phyloP scores from a whole-genome alignment of 331 rosid genomes.

The Rosa hybrid region DNA sequence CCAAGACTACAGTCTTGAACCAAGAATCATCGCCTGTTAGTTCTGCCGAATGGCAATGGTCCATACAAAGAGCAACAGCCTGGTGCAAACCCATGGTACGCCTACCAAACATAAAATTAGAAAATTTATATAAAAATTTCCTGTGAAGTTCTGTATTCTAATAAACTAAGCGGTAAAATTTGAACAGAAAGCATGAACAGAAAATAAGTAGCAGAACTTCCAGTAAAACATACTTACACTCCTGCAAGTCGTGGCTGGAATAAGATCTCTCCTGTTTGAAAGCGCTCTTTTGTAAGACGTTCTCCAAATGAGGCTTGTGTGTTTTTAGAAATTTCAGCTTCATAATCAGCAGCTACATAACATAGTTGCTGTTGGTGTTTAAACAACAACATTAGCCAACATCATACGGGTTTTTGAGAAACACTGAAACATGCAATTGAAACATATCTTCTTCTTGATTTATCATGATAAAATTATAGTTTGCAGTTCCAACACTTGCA shows the following conservation, averaged over 20 bases:
- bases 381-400: slow-evolving; percentile 29
- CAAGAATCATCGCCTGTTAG: slow-evolving; percentile 56
- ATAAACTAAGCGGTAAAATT: not conserved
- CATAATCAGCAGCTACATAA: slow-evolving; percentile 78
- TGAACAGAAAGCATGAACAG: not conserved
- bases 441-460: not conserved
- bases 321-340: slow-evolving; percentile 66
- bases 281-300: slow-evolving; percentile 68
- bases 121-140: not conserved
- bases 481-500: not conserved
- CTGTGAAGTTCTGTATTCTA: not conserved
- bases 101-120: slow-evolving; percentile 30
- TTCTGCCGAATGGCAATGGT: slow-evolving; percentile 64
- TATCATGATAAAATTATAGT: not conserved
- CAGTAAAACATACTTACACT: slow-evolving; percentile 49
- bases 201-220: not conserved
- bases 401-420: not conserved
- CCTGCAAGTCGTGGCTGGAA: slow-evolving; percentile 78
- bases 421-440: not conserved
- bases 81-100: slow-evolving; percentile 80
- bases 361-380: slow-evolving; percentile 61
- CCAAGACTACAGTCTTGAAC: slow-evolving; percentile 76
- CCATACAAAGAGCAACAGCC: slow-evolving; percentile 79
- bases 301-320: slow-evolving; percentile 62
- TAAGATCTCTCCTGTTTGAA: slow-evolving; percentile 81